Evolutionary conservation across 345 rosid genomes (phyloP).

Genomic region (Boechera retrofracta): DNA sequence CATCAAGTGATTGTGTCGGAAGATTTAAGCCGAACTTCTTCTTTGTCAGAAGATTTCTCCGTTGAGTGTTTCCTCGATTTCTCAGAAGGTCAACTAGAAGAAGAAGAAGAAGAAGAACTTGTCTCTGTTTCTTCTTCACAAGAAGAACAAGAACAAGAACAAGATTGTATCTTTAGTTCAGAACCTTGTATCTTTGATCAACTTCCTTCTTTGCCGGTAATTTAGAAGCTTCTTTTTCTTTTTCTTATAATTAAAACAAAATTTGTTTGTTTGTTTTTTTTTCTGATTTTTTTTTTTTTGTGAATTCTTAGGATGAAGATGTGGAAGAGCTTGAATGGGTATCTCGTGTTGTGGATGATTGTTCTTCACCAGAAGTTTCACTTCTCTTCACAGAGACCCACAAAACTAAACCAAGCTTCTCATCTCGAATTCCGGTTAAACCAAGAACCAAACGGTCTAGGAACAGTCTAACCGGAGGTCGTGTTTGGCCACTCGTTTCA

Average conservation of each 20-base stretch:
- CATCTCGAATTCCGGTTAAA: slow-evolving; percentile 66
- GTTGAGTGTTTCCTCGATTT: slow-evolving; percentile 76
- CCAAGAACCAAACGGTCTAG: slow-evolving; percentile 55
- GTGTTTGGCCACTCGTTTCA: slow-evolving; percentile 55
- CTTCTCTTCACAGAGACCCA: slow-evolving; percentile 55
- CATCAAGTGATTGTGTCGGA: slow-evolving; percentile 47
- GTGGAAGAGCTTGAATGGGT: slow-evolving; percentile 96
- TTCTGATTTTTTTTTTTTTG: background rate
- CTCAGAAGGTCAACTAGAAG: slow-evolving; percentile 52
- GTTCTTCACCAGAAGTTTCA: slow-evolving; percentile 74
- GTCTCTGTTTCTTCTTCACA: slow-evolving; percentile 54
- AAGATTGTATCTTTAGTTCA: slow-evolving; percentile 31
- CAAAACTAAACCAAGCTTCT: slow-evolving; percentile 50
- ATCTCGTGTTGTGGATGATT: slow-evolving; percentile 84
- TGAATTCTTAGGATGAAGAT: slow-evolving; percentile 69
- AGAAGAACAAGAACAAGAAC: slow-evolving; percentile 52
- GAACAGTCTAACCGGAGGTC: slow-evolving; percentile 67
- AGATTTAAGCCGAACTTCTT: slow-evolving; percentile 45
- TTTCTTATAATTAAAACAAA: background rate
- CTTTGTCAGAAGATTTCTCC: slow-evolving; percentile 60
- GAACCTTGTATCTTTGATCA: slow-evolving; percentile 41
- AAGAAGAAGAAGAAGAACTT: slow-evolving; percentile 50
- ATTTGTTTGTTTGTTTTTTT: background rate
- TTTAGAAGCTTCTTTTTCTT: background rate
- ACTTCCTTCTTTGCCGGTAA: slow-evolving; percentile 45